Evolutionary conservation across 2,329 filamentous ascomycete species (phyloP).

Genomic region (Fusarium keratoplasticum): DNA sequence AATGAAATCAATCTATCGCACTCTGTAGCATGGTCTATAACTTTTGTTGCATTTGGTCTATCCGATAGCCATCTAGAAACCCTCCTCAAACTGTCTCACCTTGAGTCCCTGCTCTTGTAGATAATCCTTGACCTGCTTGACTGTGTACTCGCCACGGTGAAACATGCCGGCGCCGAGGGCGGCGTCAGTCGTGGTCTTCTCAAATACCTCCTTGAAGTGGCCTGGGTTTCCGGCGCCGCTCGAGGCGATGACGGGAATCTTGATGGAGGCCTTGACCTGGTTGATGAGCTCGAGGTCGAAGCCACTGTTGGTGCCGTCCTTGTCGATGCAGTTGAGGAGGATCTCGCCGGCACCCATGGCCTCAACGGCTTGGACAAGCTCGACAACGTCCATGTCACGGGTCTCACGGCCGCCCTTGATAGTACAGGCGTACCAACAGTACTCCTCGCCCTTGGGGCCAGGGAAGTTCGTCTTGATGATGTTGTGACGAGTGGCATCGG

Average conservation of each 20-base stretch:
- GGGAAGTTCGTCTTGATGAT: slow-evolving; percentile 77
- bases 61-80: slow-evolving; percentile 34
- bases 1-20: slow-evolving; percentile 11
- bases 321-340: slow-evolving; percentile 96
- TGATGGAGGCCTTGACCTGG: slow-evolving; percentile 87
- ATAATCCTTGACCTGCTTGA: slow-evolving; percentile 91
- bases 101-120: slow-evolving; percentile 77
- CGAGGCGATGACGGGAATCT: slow-evolving; percentile 94
- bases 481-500: slow-evolving; percentile 77
- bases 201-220: slow-evolving; percentile 93
- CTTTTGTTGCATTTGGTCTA: slow-evolving; percentile 18
- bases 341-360: slow-evolving; percentile 97
- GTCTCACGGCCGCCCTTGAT: slow-evolving; percentile 95
- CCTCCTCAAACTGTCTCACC: slow-evolving; percentile 82
- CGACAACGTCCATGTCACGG: slow-evolving; percentile 91
- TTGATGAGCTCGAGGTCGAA: slow-evolving; percentile 93
- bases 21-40: slow-evolving; percentile 4
- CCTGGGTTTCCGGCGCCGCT: slow-evolving; percentile 89
- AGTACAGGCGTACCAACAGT: slow-evolving; percentile 98
- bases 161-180: slow-evolving; percentile 98
- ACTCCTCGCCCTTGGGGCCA: slow-evolving; percentile 80
- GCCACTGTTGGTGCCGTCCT: slow-evolving; percentile 92
- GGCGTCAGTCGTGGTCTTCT: slow-evolving; percentile 86
- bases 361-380: slow-evolving; percentile 89
- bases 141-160: slow-evolving; percentile 93